These are phyloP conservation scores for Sabuloglossum arenarium DNA, from an alignment of 495 filamentous ascomycete genomes.

Conservation along the genomic window DNA sequence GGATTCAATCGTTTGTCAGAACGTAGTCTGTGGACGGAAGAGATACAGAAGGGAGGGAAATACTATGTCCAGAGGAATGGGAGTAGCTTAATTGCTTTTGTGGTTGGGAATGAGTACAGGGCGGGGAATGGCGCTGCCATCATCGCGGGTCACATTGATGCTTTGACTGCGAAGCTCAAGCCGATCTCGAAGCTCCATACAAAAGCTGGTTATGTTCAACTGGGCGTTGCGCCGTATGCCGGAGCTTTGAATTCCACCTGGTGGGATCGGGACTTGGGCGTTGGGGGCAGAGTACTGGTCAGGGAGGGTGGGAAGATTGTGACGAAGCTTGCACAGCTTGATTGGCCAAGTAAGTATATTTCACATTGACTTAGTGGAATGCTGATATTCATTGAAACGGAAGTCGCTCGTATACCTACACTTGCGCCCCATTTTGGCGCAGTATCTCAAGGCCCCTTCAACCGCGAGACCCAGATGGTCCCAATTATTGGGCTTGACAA, in stretches of 20 bases:
- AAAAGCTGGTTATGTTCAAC: conserved; percentile 68
- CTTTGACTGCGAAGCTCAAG: conserved; percentile 71
- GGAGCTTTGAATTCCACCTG: conserved; percentile 69
- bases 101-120: conserved; percentile 59
- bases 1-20: conserved; percentile 66
- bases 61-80: conserved; percentile 79
- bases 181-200: conserved; percentile 63
- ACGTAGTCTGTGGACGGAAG: conserved; percentile 54
- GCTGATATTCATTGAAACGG: background rate
- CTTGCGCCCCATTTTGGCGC: conserved; percentile 86
- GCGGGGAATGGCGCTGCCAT: conserved; percentile 67
- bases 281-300: conserved; percentile 75
- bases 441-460: conserved; percentile 54
- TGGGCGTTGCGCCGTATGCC: conserved; percentile 84
- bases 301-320: conserved; percentile 66
- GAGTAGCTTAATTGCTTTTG: conserved; percentile 71
- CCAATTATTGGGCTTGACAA: conserved; percentile 83
- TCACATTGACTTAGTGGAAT: background rate
- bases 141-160: conserved; percentile 82
- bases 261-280: conserved; percentile 86
- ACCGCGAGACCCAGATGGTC: conserved; percentile 82
- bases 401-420: conserved; percentile 75
- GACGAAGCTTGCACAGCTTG: conserved; percentile 67
- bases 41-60: conserved; percentile 60
- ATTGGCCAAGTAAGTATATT: conserved; percentile 45